These are phyloP conservation scores for Fusarium annulatum DNA, from an alignment of 2,329 filamentous ascomycete species.

Conservation along the genomic window DNA sequence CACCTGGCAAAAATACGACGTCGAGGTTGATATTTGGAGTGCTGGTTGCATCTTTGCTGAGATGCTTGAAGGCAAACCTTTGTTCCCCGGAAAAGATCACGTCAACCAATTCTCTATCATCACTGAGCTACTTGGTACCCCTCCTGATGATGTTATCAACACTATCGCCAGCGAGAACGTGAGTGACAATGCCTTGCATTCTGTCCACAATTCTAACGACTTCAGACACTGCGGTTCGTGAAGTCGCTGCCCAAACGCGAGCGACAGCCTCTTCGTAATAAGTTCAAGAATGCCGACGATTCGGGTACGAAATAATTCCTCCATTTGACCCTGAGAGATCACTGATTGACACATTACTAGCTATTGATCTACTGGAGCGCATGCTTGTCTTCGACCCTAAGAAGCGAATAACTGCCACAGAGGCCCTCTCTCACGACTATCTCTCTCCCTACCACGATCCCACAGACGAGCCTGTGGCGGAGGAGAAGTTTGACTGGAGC, in stretches of 20 bases:
- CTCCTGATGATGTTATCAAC: slow-evolving; percentile 97
- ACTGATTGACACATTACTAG: slow-evolving; percentile 55
- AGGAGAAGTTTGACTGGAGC: slow-evolving; percentile 99
- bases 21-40: slow-evolving; percentile 99
- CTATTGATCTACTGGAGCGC: slow-evolving; percentile 91
- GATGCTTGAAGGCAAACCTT: slow-evolving; percentile 97
- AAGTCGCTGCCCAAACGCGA: slow-evolving; percentile 96
- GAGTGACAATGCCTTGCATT: slow-evolving; percentile 50
- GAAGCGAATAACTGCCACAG: slow-evolving; percentile 88
- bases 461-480: slow-evolving; percentile 92
- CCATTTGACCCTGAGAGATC: neutral
- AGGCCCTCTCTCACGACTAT: slow-evolving; percentile 91
- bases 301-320: slow-evolving; percentile 67
- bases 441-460: slow-evolving; percentile 97
- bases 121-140: slow-evolving; percentile 94
- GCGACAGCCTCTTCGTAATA: slow-evolving; percentile 84
- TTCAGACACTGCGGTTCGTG: slow-evolving; percentile 91
- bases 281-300: slow-evolving; percentile 95
- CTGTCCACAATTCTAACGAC: slow-evolving; percentile 30
- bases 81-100: slow-evolving; percentile 99
- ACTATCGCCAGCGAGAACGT: slow-evolving; percentile 99
- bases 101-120: slow-evolving; percentile 99
- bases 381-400: slow-evolving; percentile 99
- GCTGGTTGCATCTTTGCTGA: slow-evolving; percentile 99
- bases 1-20: slow-evolving; percentile 99